Conservation (phyloP, 2,329 filamentous ascomycete genomes). For the Graphiopsis chlorocephala region DNA sequence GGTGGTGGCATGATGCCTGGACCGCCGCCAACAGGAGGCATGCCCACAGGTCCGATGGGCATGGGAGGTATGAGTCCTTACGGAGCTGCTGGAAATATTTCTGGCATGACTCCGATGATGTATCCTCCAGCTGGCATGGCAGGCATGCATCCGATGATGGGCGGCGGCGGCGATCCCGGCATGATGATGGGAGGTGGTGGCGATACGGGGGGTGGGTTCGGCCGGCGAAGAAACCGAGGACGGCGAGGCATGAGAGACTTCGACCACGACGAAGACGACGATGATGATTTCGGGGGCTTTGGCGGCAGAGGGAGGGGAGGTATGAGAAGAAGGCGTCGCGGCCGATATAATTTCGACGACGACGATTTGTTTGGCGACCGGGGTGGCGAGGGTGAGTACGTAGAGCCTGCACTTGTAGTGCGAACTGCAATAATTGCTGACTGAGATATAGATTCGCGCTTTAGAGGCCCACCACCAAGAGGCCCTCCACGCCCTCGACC, state of each 20-base stretch:
- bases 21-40: not conserved
- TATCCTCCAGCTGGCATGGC: not conserved
- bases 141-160: constrained; percentile 17
- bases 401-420: constrained; percentile 7
- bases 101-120: not conserved
- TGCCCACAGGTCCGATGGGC: not conserved
- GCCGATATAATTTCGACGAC: constrained; percentile 14
- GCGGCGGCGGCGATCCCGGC: constrained; percentile 12
- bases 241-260: not conserved
- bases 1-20: constrained; percentile 8
- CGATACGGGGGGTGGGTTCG: constrained; percentile 15
- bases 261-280: constrained; percentile 18
- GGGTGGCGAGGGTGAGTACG: constrained; percentile 23
- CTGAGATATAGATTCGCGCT: constrained; percentile 9
- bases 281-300: constrained; percentile 15
- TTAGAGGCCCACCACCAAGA: constrained; percentile 15
- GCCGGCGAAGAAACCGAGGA: not conserved
- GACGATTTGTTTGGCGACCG: constrained; percentile 19
- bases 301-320: constrained; percentile 10
- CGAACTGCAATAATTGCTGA: not conserved
- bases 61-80: not conserved
- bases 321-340: constrained; percentile 7
- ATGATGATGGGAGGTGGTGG: constrained; percentile 17
- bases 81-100: not conserved
- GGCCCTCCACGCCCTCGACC: constrained; percentile 8